Base-by-base conservation (phyloP, 305 asterid species). In the Coffea humblotiana region DNA sequence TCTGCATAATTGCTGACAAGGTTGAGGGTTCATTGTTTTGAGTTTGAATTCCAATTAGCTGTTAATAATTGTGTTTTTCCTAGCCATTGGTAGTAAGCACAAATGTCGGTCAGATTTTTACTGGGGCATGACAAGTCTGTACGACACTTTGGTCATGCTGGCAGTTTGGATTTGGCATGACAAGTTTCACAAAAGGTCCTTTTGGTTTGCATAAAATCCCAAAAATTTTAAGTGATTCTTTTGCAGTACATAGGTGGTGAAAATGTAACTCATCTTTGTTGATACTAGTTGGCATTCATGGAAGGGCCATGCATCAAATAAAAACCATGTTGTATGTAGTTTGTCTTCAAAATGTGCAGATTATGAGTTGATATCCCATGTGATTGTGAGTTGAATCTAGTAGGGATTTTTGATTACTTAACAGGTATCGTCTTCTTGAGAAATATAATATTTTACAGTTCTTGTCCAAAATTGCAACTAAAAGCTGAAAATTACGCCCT, bases 1-100 rank as follows among this genome's bases (percentile, higher is more conserved):
- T 54, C 37, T 74, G 18, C 52, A 65, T 84, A 66, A 63, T 71
- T 83, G 83, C 80, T 75, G 67, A 47, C 71, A 75, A 76, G 80
- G 81, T 11, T 10, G 60, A 61, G 47, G 40, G 61, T 11, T 65
- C 47, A 37, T 37, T 71, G 21, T 12, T 52, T 8, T 79, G 65
- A 60, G 49, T n/a, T 25, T 47, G 65, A 37, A 43, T 75, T 60
- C 51, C 60, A n/a, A 19, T 78, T 52, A 8, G 12, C 60, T 7
- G 69, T 63, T 76, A 21, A 27, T 51, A 29, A 21, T 71, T 68
- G 54, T 37, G 49, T n/a, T 69, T 75, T 54, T 40, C 75, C 18
- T 9, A 14, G 21, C 13, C 40, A 16, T 78, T 56, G 16, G 32
- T 77, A 8, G 48, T 12, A 51, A 47, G 32, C 7, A 29, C 37